phyloP scores from a whole-genome alignment of 441 rosid species.

The Populus hybrid region DNA sequence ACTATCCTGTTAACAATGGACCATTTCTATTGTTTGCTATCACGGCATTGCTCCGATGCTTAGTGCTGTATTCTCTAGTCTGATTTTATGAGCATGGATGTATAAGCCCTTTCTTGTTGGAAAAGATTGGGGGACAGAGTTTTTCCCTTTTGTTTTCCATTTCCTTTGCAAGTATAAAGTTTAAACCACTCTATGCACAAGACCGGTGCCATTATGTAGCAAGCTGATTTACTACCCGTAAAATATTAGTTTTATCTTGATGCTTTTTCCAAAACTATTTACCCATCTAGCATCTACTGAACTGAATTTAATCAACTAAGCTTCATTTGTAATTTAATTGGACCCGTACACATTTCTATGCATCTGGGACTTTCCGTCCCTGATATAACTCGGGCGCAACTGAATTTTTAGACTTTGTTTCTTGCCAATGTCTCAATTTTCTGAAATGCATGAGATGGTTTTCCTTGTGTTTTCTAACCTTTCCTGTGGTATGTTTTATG shows the following conservation, averaged over 20 bases:
- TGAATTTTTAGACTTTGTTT: neutral
- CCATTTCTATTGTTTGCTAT: neutral
- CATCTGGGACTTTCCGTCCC: neutral
- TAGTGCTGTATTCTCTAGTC: too few species aligned
- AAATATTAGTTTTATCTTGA: too few species aligned
- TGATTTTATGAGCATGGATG: too few species aligned
- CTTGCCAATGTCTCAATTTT: neutral
- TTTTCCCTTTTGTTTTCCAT: too few species aligned
- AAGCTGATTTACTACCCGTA: too few species aligned
- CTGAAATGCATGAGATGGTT: constrained; percentile 5
- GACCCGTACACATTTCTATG: neutral
- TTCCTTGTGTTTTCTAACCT: neutral
- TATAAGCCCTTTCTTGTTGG: neutral
- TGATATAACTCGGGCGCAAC: neutral
- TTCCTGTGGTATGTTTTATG: neutral
- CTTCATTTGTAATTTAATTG: neutral
- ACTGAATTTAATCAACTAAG: neutral
- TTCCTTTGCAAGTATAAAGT: too few species aligned
- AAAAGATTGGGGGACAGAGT: too few species aligned
- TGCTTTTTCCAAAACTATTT: too few species aligned
- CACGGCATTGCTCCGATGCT: too few species aligned
- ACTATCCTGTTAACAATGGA: neutral
- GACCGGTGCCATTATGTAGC: neutral
- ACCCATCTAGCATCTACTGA: neutral
- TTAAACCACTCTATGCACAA: neutral